Evolutionary conservation across 2,329 filamentous ascomycete genomes (phyloP), one percentile per base, ranked within the genome.

Genomic region (Neodidymelliopsis sp.): DNA sequence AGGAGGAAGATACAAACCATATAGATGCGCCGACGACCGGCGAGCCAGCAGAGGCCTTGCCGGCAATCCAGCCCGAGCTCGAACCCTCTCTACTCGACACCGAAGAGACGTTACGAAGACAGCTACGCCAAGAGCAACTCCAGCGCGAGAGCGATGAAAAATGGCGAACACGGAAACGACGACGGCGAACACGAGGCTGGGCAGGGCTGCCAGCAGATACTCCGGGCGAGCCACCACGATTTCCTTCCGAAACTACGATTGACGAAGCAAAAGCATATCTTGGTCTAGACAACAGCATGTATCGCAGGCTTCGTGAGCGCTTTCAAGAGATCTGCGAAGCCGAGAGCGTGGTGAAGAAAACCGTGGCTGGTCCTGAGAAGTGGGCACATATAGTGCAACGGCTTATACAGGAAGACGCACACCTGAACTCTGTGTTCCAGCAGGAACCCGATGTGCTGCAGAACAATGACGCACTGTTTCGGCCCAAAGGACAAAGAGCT

Each of bases 211-310:
- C 87, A 11, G 81, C 86, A 27, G 87, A 90, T 65, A 83, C 84
- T 6, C 81, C 85, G 0, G 84, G 85, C 1, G 84, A 85, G 4
- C 83, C 86, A 15, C 85, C 87, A 11, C 84, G 90, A 16, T 94
- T 91, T 56, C 88, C 88, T 1, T 93, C 89, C 0, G 90, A 94
- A 70, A 92, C 88, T 10, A 92, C 89, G 0, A 82, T 94, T 49
- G 87, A 90, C 57, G 88, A 93, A 71, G 87, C 87, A 64, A 90
- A 91, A 65, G 79, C 80, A 10, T 87, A 86, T 50, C 76, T 95
- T 20, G 77, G 75, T 27, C 76, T 95, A 24, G 83, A 88, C 62
- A 82, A 80, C 37, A 71, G 78, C 1, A 75, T 82, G 30, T 94
- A 94, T 67, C 80, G 79, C 23, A 74, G 83, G 49, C 71, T 90